Base-by-base conservation (phyloP, 1,139 yeast species). In the Zygosaccharomyces sapae region DNA sequence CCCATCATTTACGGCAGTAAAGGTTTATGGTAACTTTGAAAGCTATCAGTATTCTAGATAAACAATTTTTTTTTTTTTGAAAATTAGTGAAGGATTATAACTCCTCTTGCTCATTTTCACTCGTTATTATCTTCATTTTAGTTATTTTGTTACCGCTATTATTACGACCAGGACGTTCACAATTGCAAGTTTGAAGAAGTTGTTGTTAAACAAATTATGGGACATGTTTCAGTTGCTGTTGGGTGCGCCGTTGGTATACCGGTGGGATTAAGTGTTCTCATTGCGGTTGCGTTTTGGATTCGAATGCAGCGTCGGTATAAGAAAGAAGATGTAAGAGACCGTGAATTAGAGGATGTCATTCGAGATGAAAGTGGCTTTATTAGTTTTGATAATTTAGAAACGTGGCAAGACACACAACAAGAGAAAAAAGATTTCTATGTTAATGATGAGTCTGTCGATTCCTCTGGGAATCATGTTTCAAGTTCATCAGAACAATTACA, bases 181-280 rank as follows among this genome's bases (percentile, higher is more conserved):
- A 13, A 12, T 5, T 31, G 3, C 10, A 38, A 19, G 34, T 24
- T 20, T 5, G 41, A 13, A 5, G 33, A 29, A 18, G 24, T 10
- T 25, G 16, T 12, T 29, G 8, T 5, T n/a, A 16, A n/a, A 4
- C 41, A 29, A n/a, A 61, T 56, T 58, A 57, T 51, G 41, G 55
- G 53, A 33, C 53, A 59, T 3, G 69, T 73, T 0, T 65, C 70
- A 5, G 49, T 70, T n/a, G 75, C 77, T 2, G 79, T 74, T 1
- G 78, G 77, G 1, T 69, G 74, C 52, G 76, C 79, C 3, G 74
- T 75, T 4, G 79, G 78, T 27, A 65, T 75, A 22, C 79, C 80
- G 1, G 55, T 68, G 13, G 70, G 65, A 5, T 49, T 73, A 5
- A 72, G 72, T 1, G 22, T 71, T 1, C 25, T 67, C 0, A 61